Conservation (phyloP, 2,329 filamentous ascomycete genomes). For the Hymenoscyphus albidus region DNA sequence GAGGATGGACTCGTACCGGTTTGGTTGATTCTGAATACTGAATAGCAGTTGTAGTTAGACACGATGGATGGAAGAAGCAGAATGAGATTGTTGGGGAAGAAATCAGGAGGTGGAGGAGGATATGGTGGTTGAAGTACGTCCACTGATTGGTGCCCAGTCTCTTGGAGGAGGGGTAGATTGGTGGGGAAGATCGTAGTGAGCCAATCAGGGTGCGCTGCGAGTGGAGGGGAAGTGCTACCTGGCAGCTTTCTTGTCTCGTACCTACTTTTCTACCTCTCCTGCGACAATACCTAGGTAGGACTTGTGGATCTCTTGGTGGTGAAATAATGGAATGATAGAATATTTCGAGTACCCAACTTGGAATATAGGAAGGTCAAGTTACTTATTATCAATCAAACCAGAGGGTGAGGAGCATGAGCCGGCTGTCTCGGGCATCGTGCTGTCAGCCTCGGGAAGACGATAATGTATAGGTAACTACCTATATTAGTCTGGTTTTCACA, state of each 20-base stretch:
- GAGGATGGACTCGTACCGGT: constrained; percentile 16
- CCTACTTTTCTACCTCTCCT: constrained; percentile 4
- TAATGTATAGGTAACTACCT: neutral
- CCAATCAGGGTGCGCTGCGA: neutral
- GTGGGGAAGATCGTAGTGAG: neutral
- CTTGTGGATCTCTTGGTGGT: neutral
- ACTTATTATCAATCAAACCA: neutral
- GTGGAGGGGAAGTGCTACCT: constrained; percentile 3
- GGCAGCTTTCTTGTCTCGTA: constrained; percentile 1
- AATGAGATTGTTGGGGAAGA: neutral
- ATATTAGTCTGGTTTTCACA: constrained; percentile 21
- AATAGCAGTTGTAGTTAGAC: constrained; percentile 7
- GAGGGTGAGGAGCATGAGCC: neutral
- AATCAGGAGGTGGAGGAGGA: neutral
- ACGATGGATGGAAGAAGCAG: neutral
- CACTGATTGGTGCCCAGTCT: constrained; percentile 13
- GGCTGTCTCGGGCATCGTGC: neutral
- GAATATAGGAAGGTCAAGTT: neutral
- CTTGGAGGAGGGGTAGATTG: constrained; percentile 17
- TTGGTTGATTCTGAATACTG: constrained; percentile 14
- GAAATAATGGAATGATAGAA: neutral
- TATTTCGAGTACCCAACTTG: neutral
- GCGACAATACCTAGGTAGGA: neutral
- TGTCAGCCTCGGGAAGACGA: neutral
- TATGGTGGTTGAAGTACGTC: constrained; percentile 2